Conservation (phyloP, 805 yeast genomes). For the Teunomyces stri region DNA sequence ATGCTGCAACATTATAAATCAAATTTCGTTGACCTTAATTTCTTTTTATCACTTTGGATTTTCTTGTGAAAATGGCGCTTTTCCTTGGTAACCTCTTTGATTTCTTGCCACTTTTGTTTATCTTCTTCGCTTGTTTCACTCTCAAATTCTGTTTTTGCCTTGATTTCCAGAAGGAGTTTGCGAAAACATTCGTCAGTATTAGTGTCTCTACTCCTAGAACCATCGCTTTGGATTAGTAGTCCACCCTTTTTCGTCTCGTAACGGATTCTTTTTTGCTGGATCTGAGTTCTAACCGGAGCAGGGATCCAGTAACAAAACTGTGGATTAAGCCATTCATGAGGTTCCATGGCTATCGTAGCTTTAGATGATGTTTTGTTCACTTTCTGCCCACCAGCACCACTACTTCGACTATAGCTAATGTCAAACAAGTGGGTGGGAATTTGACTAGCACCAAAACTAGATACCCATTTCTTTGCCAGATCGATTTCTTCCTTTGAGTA, state of each 20-base stretch:
- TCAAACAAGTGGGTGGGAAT: conserved; percentile 49
- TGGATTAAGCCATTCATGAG: conserved; percentile 43
- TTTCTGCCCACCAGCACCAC: conserved; percentile 89
- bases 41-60: conserved; percentile 38
- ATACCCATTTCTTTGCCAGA: conserved; percentile 45
- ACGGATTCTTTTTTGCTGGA: conserved; percentile 39
- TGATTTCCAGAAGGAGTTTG: conserved; percentile 57
- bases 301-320: conserved; percentile 58
- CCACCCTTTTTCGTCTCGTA: conserved; percentile 57
- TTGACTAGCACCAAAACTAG: conserved; percentile 18
- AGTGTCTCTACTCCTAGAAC: conserved; percentile 53
- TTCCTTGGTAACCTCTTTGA: conserved; percentile 30
- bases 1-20: conserved; percentile 15
- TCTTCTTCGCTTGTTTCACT: conserved; percentile 48
- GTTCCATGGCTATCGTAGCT: conserved; percentile 54
- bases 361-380: conserved; percentile 73
- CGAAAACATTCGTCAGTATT: conserved; percentile 58
- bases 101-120: conserved; percentile 49
- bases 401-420: conserved; percentile 53
- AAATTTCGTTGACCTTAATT: conserved; percentile 32
- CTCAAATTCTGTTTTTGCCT: conserved; percentile 44
- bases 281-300: conserved; percentile 40
- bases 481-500: conserved; percentile 22
- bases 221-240: conserved; percentile 59
- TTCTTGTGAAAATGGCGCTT: conserved; percentile 33